phyloP scores from a whole-genome alignment of 2,329 filamentous ascomycete genomes.

The Pezicula carpinea region DNA sequence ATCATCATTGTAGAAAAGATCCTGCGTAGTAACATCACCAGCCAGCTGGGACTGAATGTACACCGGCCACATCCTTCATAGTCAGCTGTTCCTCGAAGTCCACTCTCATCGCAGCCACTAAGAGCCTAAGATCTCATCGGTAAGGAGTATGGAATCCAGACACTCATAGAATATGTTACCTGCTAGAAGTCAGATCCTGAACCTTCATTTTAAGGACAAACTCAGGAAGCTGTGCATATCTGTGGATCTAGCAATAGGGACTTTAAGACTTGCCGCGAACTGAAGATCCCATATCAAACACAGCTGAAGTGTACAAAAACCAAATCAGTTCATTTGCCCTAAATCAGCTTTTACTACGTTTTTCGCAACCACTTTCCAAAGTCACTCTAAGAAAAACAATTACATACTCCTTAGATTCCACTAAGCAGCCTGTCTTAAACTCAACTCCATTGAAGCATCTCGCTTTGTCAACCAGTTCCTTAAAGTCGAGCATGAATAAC shows the following conservation, averaged over 20 bases:
- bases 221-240: slow-evolving; percentile 23
- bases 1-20: too few species aligned
- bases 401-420: slow-evolving; percentile 28
- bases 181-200: not conserved
- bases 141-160: slow-evolving; percentile 8
- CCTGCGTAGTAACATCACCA: not conserved
- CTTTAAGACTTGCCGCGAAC: slow-evolving; percentile 8
- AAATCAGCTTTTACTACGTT: slow-evolving; percentile 14
- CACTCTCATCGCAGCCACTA: slow-evolving; percentile 29
- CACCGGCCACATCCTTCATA: not conserved
- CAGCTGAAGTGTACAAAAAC: slow-evolving; percentile 12
- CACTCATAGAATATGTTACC: slow-evolving; percentile 16
- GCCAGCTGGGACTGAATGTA: not conserved
- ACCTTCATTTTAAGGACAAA: not conserved
- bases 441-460: slow-evolving; percentile 22
- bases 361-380: not conserved
- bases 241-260: slow-evolving; percentile 14
- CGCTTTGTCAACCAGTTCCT: slow-evolving; percentile 12
- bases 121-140: slow-evolving; percentile 24
- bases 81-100: not conserved
- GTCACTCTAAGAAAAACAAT: not conserved
- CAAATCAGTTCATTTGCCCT: slow-evolving; percentile 15
- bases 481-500: slow-evolving; percentile 14
- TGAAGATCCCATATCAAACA: slow-evolving; percentile 9
- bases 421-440: slow-evolving; percentile 18